phyloP scores from a whole-genome alignment of 257 asterid genomes.

The Thymus mandschuricus region DNA sequence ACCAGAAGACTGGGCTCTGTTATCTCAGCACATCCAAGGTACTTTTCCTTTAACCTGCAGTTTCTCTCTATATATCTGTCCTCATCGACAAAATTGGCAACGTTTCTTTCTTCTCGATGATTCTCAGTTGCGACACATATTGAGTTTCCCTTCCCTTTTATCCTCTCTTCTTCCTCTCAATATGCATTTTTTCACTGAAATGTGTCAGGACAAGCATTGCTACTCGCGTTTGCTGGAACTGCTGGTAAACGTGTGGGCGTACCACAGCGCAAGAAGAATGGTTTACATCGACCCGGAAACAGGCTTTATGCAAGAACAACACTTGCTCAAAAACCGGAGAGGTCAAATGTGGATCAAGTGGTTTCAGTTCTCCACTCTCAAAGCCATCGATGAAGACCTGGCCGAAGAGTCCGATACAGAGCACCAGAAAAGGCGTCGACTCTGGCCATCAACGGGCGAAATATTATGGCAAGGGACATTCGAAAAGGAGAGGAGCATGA shows the following conservation, averaged over 20 bases:
- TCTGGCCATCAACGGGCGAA: constrained; percentile 97
- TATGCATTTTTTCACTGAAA: neutral
- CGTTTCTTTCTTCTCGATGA: neutral
- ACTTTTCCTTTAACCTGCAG: constrained; percentile 11
- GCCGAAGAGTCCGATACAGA: constrained; percentile 86
- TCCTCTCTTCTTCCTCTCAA: neutral
- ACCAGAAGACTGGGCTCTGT: constrained; percentile 69
- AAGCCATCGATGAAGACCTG: constrained; percentile 86
- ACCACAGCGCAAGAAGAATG: constrained; percentile 88
- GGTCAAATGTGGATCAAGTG: constrained; percentile 94
- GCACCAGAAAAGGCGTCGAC: constrained; percentile 58
- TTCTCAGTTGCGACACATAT: neutral
- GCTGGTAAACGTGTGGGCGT: constrained; percentile 91
- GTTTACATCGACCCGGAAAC: constrained; percentile 75
- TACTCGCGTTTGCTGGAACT: constrained; percentile 83
- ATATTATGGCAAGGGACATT: constrained; percentile 78
- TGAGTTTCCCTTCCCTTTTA: neutral
- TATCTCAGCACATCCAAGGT: constrained; percentile 78
- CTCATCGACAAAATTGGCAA: neutral
- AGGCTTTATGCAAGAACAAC: constrained; percentile 83
- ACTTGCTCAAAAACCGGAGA: constrained; percentile 57
- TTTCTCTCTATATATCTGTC: neutral
- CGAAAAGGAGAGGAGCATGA: constrained; percentile 67
- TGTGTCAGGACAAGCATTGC: constrained; percentile 85
- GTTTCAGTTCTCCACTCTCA: constrained; percentile 75